Percentiles rank a stretch among this genome's conserved stretches.
phyloP scores from a whole-genome alignment of 1,284 basidiomycete species.

The Ustilago sp. region DNA sequence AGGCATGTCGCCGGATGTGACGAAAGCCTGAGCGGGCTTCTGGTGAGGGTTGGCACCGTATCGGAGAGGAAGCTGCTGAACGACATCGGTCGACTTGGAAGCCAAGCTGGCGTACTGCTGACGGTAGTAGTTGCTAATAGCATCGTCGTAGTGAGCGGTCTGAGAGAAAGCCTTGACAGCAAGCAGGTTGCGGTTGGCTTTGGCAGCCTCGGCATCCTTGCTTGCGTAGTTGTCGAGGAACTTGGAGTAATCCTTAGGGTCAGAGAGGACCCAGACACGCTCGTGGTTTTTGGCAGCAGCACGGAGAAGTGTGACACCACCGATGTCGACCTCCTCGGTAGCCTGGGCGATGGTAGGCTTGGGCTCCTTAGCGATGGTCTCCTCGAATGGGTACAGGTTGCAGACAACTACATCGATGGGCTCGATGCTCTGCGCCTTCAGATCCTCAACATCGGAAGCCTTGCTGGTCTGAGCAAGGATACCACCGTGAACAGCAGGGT shows the following conservation, averaged over 20 bases:
- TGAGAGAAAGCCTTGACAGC: constrained; percentile 98
- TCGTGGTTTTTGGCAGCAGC: constrained; percentile 99
- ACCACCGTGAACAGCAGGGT: constrained; percentile 97
- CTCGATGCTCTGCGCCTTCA: constrained; percentile 59
- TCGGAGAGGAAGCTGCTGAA: constrained; percentile 80
- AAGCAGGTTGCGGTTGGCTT: constrained; percentile 83
- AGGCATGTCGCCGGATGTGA: constrained; percentile 87
- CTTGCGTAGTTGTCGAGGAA: constrained; percentile 79
- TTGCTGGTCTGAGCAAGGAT: constrained; percentile 67
- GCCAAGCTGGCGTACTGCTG: constrained; percentile 86
- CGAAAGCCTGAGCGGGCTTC: constrained; percentile 96
- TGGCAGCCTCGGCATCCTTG: constrained; percentile 70
- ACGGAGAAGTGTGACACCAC: constrained; percentile 95
- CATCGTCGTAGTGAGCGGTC: constrained; percentile 93
- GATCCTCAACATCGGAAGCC: constrained; percentile 63
- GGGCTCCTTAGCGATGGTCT: constrained; percentile 83
- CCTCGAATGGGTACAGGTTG: constrained; percentile 97
- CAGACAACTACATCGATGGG: constrained; percentile 75
- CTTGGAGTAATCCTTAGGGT: constrained; percentile 89
- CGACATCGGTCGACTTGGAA: constrained; percentile 69
- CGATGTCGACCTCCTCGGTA: constrained; percentile 98
- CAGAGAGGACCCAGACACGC: constrained; percentile 79
- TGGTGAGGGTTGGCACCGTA: constrained; percentile 99
- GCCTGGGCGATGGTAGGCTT: constrained; percentile 90
- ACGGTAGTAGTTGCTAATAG: constrained; percentile 96